phyloP scores from a whole-genome alignment of 192 early-diverging fungal genomes.

The Chytriomyces confervae region DNA sequence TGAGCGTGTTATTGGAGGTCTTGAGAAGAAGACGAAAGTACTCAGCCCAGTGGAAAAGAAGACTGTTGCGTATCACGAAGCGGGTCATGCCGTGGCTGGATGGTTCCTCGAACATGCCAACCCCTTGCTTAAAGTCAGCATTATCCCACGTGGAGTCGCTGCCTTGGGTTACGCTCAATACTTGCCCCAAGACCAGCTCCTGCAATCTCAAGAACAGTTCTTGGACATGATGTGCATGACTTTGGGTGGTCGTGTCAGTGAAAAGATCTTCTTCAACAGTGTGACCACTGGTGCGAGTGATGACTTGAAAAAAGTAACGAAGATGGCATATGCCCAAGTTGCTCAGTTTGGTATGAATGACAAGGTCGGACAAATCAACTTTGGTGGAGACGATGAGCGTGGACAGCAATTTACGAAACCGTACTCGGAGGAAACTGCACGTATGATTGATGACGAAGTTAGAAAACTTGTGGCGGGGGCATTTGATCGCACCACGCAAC shows the following conservation, averaged over 20 bases:
- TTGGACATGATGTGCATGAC: constrained; percentile 79
- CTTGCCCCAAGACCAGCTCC: constrained; percentile 94
- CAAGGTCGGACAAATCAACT: constrained; percentile 86
- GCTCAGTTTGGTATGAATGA: constrained; percentile 94
- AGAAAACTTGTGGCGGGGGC: constrained; percentile 80
- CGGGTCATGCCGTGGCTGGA: constrained; percentile 97
- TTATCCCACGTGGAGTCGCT: constrained; percentile 94
- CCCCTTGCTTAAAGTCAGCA: constrained; percentile 96
- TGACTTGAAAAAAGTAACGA: constrained; percentile 96
- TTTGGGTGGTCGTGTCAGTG: constrained; percentile 68
- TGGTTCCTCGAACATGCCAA: constrained; percentile 97
- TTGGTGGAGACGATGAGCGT: constrained; percentile 69
- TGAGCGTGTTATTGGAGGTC: constrained; percentile 96
- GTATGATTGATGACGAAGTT: constrained; percentile 94
- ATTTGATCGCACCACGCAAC: constrained; percentile 79
- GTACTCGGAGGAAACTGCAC: constrained; percentile 92
- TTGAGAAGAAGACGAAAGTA: constrained; percentile 97
- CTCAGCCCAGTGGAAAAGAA: constrained; percentile 97
- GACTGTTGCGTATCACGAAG: constrained; percentile 99
- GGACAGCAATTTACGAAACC: constrained; percentile 89
- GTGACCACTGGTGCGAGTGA: constrained; percentile 99
- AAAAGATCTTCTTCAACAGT: constrained; percentile 90
- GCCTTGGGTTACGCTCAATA: constrained; percentile 99
- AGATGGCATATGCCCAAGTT: constrained; percentile 96
- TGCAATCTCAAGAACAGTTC: constrained; percentile 91